phyloP scores from a whole-genome alignment of 2,329 filamentous ascomycete genomes.

The Fusarium buxicola region DNA sequence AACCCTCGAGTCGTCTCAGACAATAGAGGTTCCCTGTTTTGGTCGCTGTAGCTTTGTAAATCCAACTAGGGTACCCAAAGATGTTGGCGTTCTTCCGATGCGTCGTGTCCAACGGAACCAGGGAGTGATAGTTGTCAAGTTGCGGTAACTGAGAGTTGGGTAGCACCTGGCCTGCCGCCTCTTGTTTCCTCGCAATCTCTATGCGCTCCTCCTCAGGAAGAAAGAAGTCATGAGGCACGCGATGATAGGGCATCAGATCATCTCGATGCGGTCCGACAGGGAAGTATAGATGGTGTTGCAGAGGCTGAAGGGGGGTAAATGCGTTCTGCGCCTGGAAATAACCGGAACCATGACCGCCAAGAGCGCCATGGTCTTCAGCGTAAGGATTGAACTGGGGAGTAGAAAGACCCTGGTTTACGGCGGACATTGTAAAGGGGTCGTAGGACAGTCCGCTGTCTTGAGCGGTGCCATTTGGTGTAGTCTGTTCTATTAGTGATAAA shows the following conservation, averaged over 20 bases:
- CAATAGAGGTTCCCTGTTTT: constrained; percentile 93
- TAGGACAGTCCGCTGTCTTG: constrained; percentile 60
- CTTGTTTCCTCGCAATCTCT: constrained; percentile 88
- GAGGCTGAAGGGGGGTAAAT: constrained; percentile 70
- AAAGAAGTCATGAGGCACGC: constrained; percentile 90
- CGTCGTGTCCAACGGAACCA: constrained; percentile 87
- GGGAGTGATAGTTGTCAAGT: constrained; percentile 90
- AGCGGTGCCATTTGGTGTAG: constrained; percentile 59
- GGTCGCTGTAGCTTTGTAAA: constrained; percentile 92
- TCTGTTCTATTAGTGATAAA: constrained; percentile 43
- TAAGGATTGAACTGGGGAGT: constrained; percentile 78
- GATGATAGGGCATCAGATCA: constrained; percentile 85
- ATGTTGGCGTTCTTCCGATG: constrained; percentile 81
- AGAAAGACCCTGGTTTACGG: constrained; percentile 64
- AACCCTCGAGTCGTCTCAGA: constrained; percentile 87
- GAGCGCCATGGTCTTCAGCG: constrained; percentile 73
- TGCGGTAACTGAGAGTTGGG: constrained; percentile 80
- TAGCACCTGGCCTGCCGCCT: constrained; percentile 85
- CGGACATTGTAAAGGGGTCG: constrained; percentile 73
- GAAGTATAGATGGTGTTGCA: constrained; percentile 94
- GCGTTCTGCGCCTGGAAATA: constrained; percentile 73
- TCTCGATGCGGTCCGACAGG: constrained; percentile 86
- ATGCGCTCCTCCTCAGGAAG: constrained; percentile 87
- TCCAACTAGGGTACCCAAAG: constrained; percentile 92
- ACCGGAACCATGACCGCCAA: constrained; percentile 67